A percentile compares a stretch with the other conserved stretches of the same genome.
These are phyloP conservation scores for Achaetomiella virescens DNA, from an alignment of 495 filamentous ascomycete species.

Conservation along the genomic window DNA sequence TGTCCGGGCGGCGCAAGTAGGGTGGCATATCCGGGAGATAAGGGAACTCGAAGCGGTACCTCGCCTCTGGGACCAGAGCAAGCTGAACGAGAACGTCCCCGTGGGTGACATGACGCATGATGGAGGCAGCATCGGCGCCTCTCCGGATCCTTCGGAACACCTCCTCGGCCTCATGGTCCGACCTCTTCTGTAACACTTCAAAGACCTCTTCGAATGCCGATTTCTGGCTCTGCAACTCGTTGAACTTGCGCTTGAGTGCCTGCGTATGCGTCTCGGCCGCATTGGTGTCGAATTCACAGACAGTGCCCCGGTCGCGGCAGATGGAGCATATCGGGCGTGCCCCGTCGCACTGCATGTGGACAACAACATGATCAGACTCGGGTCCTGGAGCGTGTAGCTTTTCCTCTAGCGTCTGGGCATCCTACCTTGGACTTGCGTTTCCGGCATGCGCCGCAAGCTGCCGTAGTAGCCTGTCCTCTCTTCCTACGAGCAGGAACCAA, in stretches of 20 bases:
- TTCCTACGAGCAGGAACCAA: slow-evolving; percentile 7
- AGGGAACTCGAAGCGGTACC: slow-evolving; percentile 38
- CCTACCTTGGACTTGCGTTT: slow-evolving; percentile 51
- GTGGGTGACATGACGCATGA: slow-evolving; percentile 34
- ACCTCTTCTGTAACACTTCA: slow-evolving; percentile 26
- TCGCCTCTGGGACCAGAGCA: slow-evolving; percentile 32
- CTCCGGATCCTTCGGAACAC: slow-evolving; percentile 33
- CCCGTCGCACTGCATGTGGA: slow-evolving; percentile 32
- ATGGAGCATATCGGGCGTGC: slow-evolving; percentile 31
- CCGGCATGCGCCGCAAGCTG: slow-evolving; percentile 50
- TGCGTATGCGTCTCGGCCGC: slow-evolving; percentile 36
- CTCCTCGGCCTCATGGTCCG: slow-evolving; percentile 31
- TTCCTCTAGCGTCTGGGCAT: neutral
- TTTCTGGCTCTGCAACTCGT: slow-evolving; percentile 30
- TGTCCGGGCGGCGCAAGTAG: slow-evolving; percentile 24
- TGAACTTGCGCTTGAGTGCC: slow-evolving; percentile 37
- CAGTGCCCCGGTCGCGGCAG: slow-evolving; percentile 30
- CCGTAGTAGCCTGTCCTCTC: slow-evolving; percentile 42
- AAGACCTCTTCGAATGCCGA: slow-evolving; percentile 33
- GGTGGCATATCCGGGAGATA: slow-evolving; percentile 34
- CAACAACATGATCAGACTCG: neutral
- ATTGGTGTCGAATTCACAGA: slow-evolving; percentile 36
- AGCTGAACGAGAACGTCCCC: slow-evolving; percentile 37
- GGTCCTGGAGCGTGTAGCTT: neutral
- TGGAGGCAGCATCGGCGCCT: slow-evolving; percentile 29